Base-by-base conservation (phyloP, 768 basidiomycete species). In the Boletus sensibilis region DNA sequence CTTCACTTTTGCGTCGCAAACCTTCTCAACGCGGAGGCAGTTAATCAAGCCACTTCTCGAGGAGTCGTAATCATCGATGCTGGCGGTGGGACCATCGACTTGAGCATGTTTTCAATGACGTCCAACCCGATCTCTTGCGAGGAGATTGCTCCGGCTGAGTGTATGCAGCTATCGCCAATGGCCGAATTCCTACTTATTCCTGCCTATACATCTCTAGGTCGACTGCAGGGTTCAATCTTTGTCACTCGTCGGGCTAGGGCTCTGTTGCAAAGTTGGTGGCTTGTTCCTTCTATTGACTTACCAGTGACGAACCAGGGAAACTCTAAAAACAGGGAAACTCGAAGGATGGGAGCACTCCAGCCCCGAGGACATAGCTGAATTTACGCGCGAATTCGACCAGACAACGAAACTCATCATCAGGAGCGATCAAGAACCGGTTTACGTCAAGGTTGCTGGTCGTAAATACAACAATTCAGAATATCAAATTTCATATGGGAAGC, bases 181-280 rank as follows among this genome's bases (percentile, higher is more conserved):
- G 3, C 27, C 11, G 43, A 29, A 38, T 29, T 14, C 38, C 10
- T 21, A n/a, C 31, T 12, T 11, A 35, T n/a, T n/a, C n/a, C n/a
- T n/a, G n/a, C n/a, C n/a, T n/a, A n/a, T n/a, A n/a, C n/a, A n/a
- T n/a, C n/a, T n/a, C n/a, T n/a, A 80, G 79, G 78, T 65, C 71
- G 72, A 29, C 73, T 80, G 44, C 68, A 75, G 43, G 80, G 80
- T 20, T 81, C 80, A 0, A 71, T 78, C 1, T 79, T 78, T 57
- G 78, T 82, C 16, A 79, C 69, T 21, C 70, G 74, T 12, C 71
- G 74, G 37, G 78, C 78, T 2, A 60, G 63, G 1, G 55, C 60
- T 11, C 71, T 73, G 55, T 62, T 82, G 1, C 61, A 70, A 55
- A 57, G 79, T 79, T 55, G 57, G 44, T n/a, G n/a, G n/a, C n/a